phyloP scores from a whole-genome alignment of 306 rosid species.

The Lathyrus aphaca region DNA sequence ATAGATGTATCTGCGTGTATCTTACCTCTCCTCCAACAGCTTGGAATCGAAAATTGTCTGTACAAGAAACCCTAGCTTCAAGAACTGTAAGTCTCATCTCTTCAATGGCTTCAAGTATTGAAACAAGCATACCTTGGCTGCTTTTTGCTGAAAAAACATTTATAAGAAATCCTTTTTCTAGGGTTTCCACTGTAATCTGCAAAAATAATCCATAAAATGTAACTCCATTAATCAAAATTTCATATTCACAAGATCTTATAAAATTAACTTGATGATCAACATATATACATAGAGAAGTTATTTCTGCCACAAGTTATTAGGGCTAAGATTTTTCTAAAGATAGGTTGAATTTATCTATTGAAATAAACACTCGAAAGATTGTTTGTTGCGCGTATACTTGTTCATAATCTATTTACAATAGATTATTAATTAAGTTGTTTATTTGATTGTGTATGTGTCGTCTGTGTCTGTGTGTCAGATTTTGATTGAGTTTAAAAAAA shows the following conservation, averaged over 20 bases:
- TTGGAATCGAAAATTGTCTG: conserved; percentile 75
- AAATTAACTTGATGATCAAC: not conserved
- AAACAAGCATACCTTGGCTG: conserved; percentile 84
- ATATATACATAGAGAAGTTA: not conserved
- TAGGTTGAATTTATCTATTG: not conserved
- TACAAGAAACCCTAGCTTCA: conserved; percentile 99
- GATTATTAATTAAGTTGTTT: not conserved
- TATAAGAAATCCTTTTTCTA: conserved; percentile 81
- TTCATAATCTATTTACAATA: not conserved
- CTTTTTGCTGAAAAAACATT: conserved; percentile 67
- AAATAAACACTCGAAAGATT: not conserved
- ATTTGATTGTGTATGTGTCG: not conserved
- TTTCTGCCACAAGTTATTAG: not conserved
- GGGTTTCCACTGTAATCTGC: conserved; percentile 90
- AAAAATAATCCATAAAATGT: conserved; percentile 20
- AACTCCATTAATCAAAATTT: conserved; percentile 2
- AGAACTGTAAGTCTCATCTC: conserved; percentile 79
- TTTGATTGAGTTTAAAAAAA: not conserved
- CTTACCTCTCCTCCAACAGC: conserved; percentile 93
- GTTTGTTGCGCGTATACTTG: not conserved
- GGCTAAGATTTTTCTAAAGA: not conserved
- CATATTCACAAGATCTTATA: not conserved
- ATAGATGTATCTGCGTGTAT: no score
- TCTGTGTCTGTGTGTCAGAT: not conserved
- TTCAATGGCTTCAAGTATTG: conserved; percentile 81